Conservation (phyloP, 306 rosid species). For the Rosa persica region DNA sequence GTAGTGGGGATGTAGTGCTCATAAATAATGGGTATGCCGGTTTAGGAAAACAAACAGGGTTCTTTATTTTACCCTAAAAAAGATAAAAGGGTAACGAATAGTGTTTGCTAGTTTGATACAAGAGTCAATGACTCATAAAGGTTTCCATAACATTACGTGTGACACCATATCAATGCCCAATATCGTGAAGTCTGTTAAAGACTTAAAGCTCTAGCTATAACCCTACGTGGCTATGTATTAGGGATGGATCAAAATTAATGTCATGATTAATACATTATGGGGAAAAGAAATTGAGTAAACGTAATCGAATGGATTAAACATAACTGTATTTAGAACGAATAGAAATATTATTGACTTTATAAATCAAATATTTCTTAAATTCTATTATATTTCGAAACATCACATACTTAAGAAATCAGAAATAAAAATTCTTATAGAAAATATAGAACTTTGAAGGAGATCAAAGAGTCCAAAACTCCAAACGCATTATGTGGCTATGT, state of each 20-base stretch:
- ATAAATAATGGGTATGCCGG: constrained; percentile 5
- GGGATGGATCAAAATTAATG: neutral
- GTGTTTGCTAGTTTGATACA: neutral
- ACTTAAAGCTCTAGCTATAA: neutral
- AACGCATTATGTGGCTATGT: no score
- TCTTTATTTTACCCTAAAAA: neutral
- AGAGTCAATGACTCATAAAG: neutral
- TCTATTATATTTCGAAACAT: no score
- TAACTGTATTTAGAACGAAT: no score
- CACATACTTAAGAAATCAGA: no score
- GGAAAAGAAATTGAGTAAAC: no score
- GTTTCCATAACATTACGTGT: neutral
- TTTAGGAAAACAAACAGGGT: neutral
- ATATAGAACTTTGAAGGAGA: no score
- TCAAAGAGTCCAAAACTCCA: no score
- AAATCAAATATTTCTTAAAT: no score
- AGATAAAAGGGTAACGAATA: no score
- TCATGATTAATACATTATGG: neutral
- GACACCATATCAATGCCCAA: neutral
- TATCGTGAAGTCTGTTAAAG: neutral
- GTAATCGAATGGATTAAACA: no score
- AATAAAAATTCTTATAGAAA: no score
- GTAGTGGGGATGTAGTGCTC: constrained; percentile 10
- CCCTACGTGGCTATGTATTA: neutral
- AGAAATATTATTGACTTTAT: neutral